These are phyloP conservation scores for Nannochloris sp. DNA, from an alignment of 139 green algal genomes.

Conservation along the genomic window DNA sequence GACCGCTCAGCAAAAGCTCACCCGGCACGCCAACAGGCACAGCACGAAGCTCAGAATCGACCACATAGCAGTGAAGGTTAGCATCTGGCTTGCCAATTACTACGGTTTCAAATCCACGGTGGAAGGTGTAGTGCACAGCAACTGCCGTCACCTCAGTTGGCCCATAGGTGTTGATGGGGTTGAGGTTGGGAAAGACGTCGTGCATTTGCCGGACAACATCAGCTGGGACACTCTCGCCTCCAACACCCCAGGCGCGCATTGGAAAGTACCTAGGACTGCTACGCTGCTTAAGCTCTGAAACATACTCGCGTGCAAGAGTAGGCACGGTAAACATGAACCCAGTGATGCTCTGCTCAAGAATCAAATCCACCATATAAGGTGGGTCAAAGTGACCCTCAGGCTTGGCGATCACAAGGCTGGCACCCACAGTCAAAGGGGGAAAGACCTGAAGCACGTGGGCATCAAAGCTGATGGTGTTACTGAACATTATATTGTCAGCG, in stretches of 20 bases:
- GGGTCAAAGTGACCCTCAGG: constrained; percentile 18
- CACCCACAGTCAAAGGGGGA: neutral
- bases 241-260: neutral
- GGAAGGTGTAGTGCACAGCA: neutral
- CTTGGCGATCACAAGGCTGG: neutral
- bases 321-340: too few species aligned
- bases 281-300: too few species aligned
- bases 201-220: constrained; percentile 6
- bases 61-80: constrained; percentile 35
- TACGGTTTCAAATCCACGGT: neutral
- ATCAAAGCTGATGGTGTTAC: constrained; percentile 18
- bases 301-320: too few species aligned
- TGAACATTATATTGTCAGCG: neutral
- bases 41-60: constrained; percentile 10
- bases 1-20: constrained; percentile 42
- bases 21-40: constrained; percentile 25
- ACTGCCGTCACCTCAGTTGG: constrained; percentile 35
- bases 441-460: neutral
- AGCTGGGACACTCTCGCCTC: constrained; percentile 6
- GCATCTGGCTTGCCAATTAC: constrained; percentile 30
- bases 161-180: constrained; percentile 25
- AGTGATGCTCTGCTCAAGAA: neutral
- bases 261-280: neutral
- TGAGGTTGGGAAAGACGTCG: neutral
- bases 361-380: neutral